A percentile compares a stretch with the other conserved stretches of the same genome.
These are phyloP conservation scores for Aureobasidium vineae DNA, from an alignment of 2,329 filamentous ascomycete genomes.

Conservation along the genomic window DNA sequence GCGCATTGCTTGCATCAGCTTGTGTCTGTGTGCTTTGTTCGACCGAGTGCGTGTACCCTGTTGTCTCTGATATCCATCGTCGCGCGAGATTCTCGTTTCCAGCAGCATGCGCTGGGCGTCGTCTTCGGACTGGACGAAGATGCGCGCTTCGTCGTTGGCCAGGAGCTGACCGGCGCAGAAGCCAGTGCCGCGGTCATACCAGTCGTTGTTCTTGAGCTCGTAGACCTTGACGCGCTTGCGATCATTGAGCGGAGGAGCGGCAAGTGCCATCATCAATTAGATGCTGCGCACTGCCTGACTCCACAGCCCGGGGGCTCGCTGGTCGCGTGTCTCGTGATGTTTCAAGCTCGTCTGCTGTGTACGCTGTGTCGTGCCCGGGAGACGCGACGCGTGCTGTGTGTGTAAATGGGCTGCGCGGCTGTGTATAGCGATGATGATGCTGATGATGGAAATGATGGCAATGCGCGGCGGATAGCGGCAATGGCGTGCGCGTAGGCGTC, in stretches of 20 bases:
- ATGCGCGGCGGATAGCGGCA: not conserved
- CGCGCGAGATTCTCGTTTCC: slow-evolving; percentile 85
- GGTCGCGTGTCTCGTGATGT: slow-evolving; percentile 4
- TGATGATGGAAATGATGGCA: not conserved
- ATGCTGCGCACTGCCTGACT: slow-evolving; percentile 27
- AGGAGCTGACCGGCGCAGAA: slow-evolving; percentile 81
- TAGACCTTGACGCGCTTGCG: slow-evolving; percentile 90
- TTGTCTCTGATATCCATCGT: slow-evolving; percentile 97
- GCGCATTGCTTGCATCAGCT: slow-evolving; percentile 16
- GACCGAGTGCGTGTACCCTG: slow-evolving; percentile 64
- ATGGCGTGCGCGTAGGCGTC: not conserved
- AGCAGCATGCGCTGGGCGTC: slow-evolving; percentile 78
- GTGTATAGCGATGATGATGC: not conserved
- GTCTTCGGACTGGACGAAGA: slow-evolving; percentile 92
- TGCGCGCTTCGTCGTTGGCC: slow-evolving; percentile 76
- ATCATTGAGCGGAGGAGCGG: slow-evolving; percentile 42
- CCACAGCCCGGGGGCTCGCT: slow-evolving; percentile 15
- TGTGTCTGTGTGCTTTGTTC: slow-evolving; percentile 4
- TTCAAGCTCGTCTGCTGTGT: not conserved
- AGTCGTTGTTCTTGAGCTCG: slow-evolving; percentile 97
- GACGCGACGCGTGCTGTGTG: slow-evolving; percentile 21
- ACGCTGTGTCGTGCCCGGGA: not conserved
- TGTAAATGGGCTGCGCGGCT: not conserved
- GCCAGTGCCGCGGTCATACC: slow-evolving; percentile 96
- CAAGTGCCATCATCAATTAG: slow-evolving; percentile 28